A percentile compares a stretch with the other conserved stretches of the same genome.
These are phyloP conservation scores for Bolboschoenoplectus hybrid DNA, from an alignment of 202 grass and related monocot genomes.

Conservation along the genomic window DNA sequence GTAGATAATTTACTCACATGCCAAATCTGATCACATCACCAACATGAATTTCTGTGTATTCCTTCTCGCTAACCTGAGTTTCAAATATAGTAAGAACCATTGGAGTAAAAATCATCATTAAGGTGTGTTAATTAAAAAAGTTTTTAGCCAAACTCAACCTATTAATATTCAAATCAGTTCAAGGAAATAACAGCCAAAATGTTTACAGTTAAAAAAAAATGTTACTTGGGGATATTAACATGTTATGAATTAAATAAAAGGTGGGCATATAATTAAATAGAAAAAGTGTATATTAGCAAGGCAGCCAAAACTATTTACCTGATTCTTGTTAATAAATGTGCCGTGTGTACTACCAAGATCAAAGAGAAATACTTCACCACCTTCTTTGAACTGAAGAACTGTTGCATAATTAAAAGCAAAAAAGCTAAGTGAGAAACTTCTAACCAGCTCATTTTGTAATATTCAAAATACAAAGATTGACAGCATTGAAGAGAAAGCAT, in stretches of 20 bases:
- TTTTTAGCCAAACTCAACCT: not conserved
- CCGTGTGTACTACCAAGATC: slow-evolving; percentile 98
- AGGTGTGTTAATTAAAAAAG: not conserved
- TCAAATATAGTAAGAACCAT: not conserved
- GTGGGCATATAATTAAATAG: not conserved
- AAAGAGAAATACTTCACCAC: slow-evolving; percentile 71
- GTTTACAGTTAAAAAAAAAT: not conserved
- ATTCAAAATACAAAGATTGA: not conserved
- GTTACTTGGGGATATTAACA: not conserved
- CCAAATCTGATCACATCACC: slow-evolving; percentile 96
- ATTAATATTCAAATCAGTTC: not conserved
- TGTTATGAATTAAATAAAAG: not conserved
- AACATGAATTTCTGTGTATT: slow-evolving; percentile 79
- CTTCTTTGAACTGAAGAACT: slow-evolving; percentile 96
- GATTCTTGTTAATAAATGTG: slow-evolving; percentile 87
- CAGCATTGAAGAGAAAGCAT: slow-evolving; percentile 20
- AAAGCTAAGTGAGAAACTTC: slow-evolving; percentile 38
- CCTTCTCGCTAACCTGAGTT: slow-evolving; percentile 74
- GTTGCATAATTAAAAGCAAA: slow-evolving; percentile 39
- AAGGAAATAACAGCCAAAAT: slow-evolving; percentile 22
- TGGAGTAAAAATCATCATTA: slow-evolving; percentile 20
- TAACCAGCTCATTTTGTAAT: not conserved
- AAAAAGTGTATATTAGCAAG: slow-evolving; percentile 8
- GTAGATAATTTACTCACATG: slow-evolving; percentile 64
- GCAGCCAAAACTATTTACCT: slow-evolving; percentile 48